Base-by-base conservation (phyloP, 163 green algal species). In the Scenedesmus sp. region DNA sequence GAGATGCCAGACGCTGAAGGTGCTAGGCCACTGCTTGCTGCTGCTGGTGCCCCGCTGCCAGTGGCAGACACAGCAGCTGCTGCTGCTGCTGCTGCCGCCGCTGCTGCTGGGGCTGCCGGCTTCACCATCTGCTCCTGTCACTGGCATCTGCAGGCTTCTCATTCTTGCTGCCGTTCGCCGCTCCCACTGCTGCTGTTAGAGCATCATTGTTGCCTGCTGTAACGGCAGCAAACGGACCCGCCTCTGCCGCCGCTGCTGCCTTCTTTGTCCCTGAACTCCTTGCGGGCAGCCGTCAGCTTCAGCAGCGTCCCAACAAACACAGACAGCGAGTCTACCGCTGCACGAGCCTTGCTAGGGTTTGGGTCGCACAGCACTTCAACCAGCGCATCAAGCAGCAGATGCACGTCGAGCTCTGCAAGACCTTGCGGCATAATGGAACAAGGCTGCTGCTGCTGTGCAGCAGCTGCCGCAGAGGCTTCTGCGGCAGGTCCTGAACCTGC, bases 381-480 rank as follows among this genome's bases (percentile, higher is more conserved):
- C 30, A 99, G 91, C 2, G 97, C 98, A 85, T 99, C 98, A 59
- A 99, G 92, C 85, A 99, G 98, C 44, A 99, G 90, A 44, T 96
- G 88, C n/a, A 96, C 94, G 86, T 99, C 96, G n/a, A 99, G 94
- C 93, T 99, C 96, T 65, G 95, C 95, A 12, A 99, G 89, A 0
- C 93, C 93, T n/a, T 91, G 93, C 0, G 90, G 89, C 73, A 86
- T 89, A 15, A 79, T 73, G n/a, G 81, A 73, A n/a, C 81, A 56
- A 16, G 40, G 49, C 81, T 59, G 80, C 80, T 85, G 80, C 80
- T 59, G 80, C 80, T 76, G 49, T 24, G 43, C 1, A 70, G 6
- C 65, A 43, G 87, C 49, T 80, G 86, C 73, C 44, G 87, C 24
- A 53, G 73, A 13, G n/a, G 76, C 46, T 0, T 44, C 33, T n/a